Base-by-base conservation (phyloP, 2,329 filamentous ascomycete genomes). In the Diplodia corticola region DNA sequence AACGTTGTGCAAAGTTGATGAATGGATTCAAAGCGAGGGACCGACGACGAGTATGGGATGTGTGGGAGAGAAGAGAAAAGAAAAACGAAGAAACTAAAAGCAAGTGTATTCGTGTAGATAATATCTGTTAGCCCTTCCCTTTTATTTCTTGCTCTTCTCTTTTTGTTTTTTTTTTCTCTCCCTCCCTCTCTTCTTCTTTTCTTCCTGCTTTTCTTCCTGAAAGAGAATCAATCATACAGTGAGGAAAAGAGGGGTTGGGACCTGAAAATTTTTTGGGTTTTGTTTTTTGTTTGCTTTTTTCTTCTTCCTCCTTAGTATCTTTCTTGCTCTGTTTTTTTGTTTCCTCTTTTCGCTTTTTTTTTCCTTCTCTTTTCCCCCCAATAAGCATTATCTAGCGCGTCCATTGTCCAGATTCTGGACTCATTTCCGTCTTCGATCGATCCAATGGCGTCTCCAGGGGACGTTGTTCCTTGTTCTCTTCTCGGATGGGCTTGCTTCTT, bases 51-150 rank as follows among this genome's bases (percentile, higher is more conserved):
- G 7, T 33, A 35, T 4, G 26, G 20, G 28, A 24, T 26, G 20
- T 12, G 7, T 30, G 24, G 7, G 48, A 44, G 13, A 17, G 33
- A 24, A 35, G 28, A 46, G 13, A 26, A 28, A 28, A 28, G 22
- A n/a, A 59, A 7, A 28, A 44, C 5, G 12, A 59, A 4, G 4
- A 30, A 60, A 30, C 13, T 9, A 60, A 46, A 40, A 26, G 44
- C n/a, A n/a, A 60, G 13, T 60, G 55, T 60, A 60, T 60, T 60
- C 55, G 37, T 60, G 55, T 60, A 60, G 55, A 60, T 60, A 60
- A 46, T 60, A 48, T 46, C 17, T 60, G 37, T 60, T 46, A 40
- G 24, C 20, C 15, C 15, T 6, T 13, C 12, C 26, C 35, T 7
- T 7, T 7, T 7, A 20, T 44, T 44, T 44, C 40, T 44, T 54